Base-by-base conservation (phyloP, 192 early-diverging fungal genomes). In the Haplosporangium gracile region DNA sequence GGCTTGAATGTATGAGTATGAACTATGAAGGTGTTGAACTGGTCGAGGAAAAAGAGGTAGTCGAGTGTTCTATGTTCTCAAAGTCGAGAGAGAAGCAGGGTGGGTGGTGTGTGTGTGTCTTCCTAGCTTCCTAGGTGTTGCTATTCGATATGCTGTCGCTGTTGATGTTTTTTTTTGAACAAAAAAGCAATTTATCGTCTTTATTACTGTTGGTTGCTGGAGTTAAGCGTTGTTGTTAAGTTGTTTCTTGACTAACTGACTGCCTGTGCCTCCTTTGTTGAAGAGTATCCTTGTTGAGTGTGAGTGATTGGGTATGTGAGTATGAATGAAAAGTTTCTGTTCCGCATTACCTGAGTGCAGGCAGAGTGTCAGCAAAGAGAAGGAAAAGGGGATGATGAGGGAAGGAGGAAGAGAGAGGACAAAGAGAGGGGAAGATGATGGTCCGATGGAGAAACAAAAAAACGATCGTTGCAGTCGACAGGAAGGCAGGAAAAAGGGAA, bases 281-380 rank as follows among this genome's bases (percentile, higher is more conserved):
- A 65, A 32, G 60, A 3, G 60, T 15, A 3, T 45, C 2, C 1
- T n/a, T 57, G 57, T 60, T 9, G 57, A 29, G 7, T 1, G 57
- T 60, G 5, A 29, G 57, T 60, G 7, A 26, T 36, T 36, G 36
- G 24, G 55, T n/a, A 24, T 24, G 24, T n/a, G 24, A 32, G 60
- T 65, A 29, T 65, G 29, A 65, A 65, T 65, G 60, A 11, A 0
- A 65, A 18, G 10, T 2, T 57, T 1, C 32, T 65, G 29, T 65
- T 65, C 60, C 60, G 60, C 60, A 65, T 65, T 65, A 65, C 60
- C 60, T 65, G 26, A 11, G 6, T 60, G 55, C 55, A 60, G 55
- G 55, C n/a, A 26, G 24, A 65, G 51, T 65, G 60, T 5, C 10
- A 11, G 2, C 26, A 57, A 26, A 57, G 10, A n/a, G 55, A 10